These are phyloP conservation scores for Malus hybrid DNA, from an alignment of 331 rosid genomes.

Conservation along the genomic window DNA sequence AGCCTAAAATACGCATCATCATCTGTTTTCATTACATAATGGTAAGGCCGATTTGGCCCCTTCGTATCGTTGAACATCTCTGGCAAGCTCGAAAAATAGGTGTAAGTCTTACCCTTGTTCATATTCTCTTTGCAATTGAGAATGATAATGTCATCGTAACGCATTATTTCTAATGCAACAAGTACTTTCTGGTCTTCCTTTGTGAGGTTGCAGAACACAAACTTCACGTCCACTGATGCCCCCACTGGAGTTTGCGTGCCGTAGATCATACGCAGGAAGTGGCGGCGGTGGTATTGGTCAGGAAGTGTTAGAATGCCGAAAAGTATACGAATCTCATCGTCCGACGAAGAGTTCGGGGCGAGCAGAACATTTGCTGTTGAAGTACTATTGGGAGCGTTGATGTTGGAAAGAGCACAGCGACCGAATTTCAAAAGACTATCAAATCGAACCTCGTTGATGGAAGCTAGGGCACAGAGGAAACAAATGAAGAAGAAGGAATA, in stretches of 20 bases:
- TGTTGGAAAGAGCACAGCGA: slow-evolving; percentile 21
- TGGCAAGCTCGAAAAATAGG: slow-evolving; percentile 67
- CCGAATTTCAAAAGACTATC: slow-evolving; percentile 30
- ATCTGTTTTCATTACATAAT: slow-evolving; percentile 81
- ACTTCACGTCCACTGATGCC: slow-evolving; percentile 63
- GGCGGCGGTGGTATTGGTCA: slow-evolving; percentile 81
- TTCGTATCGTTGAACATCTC: slow-evolving; percentile 45
- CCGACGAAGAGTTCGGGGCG: slow-evolving; percentile 3
- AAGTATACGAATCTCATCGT: slow-evolving; percentile 49
- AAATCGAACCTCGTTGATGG: slow-evolving; percentile 63
- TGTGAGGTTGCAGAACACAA: slow-evolving; percentile 85
- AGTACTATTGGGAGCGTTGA: not conserved
- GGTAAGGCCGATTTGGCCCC: slow-evolving; percentile 57
- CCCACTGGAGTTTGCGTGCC: slow-evolving; percentile 51
- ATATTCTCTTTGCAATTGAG: slow-evolving; percentile 84
- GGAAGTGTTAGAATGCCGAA: slow-evolving; percentile 82
- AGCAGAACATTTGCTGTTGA: not conserved
- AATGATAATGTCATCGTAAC: slow-evolving; percentile 68
- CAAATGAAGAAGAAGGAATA: slow-evolving; percentile 41
- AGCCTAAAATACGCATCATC: slow-evolving; percentile 71
- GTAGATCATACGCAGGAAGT: slow-evolving; percentile 82
- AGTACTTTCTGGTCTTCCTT: slow-evolving; percentile 71
- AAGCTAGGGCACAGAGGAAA: slow-evolving; percentile 65
- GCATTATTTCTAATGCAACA: slow-evolving; percentile 74
- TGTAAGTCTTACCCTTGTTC: slow-evolving; percentile 85